Base-by-base conservation (phyloP, 2,329 filamentous ascomycete genomes). In the Colletotrichum higginsianum region DNA sequence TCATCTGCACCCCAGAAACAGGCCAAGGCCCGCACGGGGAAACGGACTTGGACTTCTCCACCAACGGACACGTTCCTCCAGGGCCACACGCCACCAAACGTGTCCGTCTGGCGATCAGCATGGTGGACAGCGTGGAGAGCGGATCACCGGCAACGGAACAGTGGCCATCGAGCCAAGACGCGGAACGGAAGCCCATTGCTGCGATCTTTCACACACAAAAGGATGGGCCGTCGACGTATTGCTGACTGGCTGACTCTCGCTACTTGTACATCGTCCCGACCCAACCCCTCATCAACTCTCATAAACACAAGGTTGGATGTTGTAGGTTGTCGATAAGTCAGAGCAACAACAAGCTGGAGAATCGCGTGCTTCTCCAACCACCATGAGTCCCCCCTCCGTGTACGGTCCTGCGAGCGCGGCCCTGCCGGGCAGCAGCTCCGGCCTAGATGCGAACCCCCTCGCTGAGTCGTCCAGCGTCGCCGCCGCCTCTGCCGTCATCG, bases 371-470 rank as follows among this genome's bases (percentile, higher is more conserved):
- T 46, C 57, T 21, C 30, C 61, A 35, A 26, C 52, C 61, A 49
- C 52, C 40, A 74, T 74, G 72, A 66, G 61, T 52, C 72, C 72
- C 13, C 72, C 72, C 47, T 71, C 72, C 53, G 61, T 74, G 12
- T 73, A 69, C 52, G 72, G 72, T 44, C 72, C 72, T 40, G 56
- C 72, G 58, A 69, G 70, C 55, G 62, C 67, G 21, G 55, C 50
- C 61, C 60, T 66, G 38, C 65, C 70, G 23, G 46, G 66, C 53
- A 50, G 62, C 53, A 50, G 62, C 58, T 55, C 68, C 40, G 52
- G 58, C 58, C n/a, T 71, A 21, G 68, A 23, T 16, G 46, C 65
- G 46, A 57, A 70, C 7, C 60, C 58, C 42, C 53, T 60, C 35
- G 7, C 46, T 44, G 26, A 56, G 21, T 11, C 61, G 38, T 11